Conservation (phyloP, 257 asterid species). For the Avicennia marina region DNA sequence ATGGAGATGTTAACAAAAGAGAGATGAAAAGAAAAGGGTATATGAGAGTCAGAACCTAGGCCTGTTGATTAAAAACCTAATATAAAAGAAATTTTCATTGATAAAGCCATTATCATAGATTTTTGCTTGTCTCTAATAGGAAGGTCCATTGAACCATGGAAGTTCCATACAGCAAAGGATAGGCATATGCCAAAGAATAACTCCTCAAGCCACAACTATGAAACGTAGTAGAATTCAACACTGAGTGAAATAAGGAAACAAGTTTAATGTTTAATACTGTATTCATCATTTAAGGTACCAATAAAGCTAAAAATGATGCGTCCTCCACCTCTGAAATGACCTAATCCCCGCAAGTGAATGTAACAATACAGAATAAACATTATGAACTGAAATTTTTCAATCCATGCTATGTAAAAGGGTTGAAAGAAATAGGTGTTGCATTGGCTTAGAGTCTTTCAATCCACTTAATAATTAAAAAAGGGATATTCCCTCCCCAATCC, state of each 20-base stretch:
- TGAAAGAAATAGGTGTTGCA: background rate
- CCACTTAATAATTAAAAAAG: no score
- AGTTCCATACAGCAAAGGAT: background rate
- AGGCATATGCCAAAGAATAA: background rate
- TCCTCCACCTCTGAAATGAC: background rate
- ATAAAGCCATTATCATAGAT: background rate
- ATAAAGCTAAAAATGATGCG: background rate
- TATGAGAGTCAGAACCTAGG: conserved; percentile 17
- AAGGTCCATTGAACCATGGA: background rate
- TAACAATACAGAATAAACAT: background rate
- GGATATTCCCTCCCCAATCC: no score
- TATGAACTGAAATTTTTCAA: background rate
- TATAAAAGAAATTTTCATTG: background rate
- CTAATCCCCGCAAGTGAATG: background rate
- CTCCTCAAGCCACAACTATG: background rate
- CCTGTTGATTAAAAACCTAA: background rate
- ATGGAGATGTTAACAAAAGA: background rate
- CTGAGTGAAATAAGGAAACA: background rate
- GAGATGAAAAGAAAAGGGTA: background rate
- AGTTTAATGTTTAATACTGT: no score
- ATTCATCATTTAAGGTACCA: no score
- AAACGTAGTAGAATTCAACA: conserved; percentile 1
- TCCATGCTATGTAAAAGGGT: background rate
- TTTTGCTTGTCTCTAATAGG: conserved; percentile 6
- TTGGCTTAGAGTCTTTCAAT: background rate